Percentiles rank a stretch among this genome's conserved stretches.
Conservation (phyloP, 1,284 basidiomycete genomes). For the Malassezia sp. region DNA sequence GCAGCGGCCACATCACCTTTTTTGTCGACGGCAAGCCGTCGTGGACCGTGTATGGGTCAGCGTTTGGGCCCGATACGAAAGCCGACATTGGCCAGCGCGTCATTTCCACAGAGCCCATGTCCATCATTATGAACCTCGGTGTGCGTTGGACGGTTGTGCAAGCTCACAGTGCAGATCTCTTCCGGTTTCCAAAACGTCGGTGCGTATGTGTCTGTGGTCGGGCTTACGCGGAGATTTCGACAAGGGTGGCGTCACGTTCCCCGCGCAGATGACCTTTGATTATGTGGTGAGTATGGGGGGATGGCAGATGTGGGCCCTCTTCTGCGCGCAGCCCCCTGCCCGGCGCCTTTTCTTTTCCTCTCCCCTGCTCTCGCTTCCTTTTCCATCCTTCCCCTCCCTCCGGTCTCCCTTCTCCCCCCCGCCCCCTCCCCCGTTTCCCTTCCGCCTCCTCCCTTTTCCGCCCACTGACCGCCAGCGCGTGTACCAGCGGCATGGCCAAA, state of each 20-base stretch:
- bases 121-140: constrained; percentile 38
- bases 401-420: too few species aligned
- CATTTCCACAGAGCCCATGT: constrained; percentile 41
- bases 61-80: constrained; percentile 17
- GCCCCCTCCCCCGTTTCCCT: too few species aligned
- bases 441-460: too few species aligned
- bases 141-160: too few species aligned
- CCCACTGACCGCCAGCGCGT: constrained; percentile 17
- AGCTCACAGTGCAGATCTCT: too few species aligned
- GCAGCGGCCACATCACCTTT: constrained; percentile 35
- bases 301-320: too few species aligned
- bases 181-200: constrained; percentile 37
- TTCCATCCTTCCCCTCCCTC: too few species aligned
- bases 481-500: constrained; percentile 32
- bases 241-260: constrained; percentile 41
- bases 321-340: too few species aligned
- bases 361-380: too few species aligned
- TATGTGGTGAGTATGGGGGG: constrained; percentile 16
- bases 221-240: constrained; percentile 4
- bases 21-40: constrained; percentile 40
- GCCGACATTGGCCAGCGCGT: constrained; percentile 32
- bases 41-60: constrained; percentile 31
- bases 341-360: too few species aligned
- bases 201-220: background rate
- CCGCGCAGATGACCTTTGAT: constrained; percentile 47